Percentiles rank a stretch among this genome's conserved stretches.
Conservation (phyloP, 495 filamentous ascomycete species). For the Penicillium malachiteum region DNA sequence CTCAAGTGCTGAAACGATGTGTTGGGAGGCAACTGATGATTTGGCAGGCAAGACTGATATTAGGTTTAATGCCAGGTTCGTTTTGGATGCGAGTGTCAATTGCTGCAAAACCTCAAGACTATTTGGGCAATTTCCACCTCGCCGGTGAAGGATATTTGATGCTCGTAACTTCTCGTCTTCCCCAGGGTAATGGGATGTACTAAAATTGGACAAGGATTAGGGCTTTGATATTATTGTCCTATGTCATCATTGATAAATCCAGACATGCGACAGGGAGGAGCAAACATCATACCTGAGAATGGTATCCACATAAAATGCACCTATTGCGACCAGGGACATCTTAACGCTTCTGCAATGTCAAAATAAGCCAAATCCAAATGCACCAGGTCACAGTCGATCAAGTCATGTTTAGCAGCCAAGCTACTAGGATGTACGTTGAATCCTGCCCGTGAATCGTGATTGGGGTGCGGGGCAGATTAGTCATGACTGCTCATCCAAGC, state of each 20-base stretch:
- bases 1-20: conserved; percentile 42
- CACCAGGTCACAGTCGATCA: not conserved
- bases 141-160: conserved; percentile 53
- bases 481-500: not conserved
- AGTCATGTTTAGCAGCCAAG: not conserved
- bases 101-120: conserved; percentile 68
- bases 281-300: conserved; percentile 54
- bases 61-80: conserved; percentile 33
- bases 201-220: conserved; percentile 18
- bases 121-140: conserved; percentile 73
- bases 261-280: not conserved
- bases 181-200: conserved; percentile 62
- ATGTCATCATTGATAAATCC: too few relatives aligned
- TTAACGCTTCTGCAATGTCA: too few relatives aligned
- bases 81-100: conserved; percentile 28
- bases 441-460: not conserved
- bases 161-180: conserved; percentile 75
- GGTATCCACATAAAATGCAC: conserved; percentile 68
- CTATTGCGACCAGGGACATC: conserved; percentile 57
- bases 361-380: not conserved
- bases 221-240: too few relatives aligned
- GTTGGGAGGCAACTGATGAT: conserved; percentile 36
- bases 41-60: conserved; percentile 43
- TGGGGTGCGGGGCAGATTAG: conserved; percentile 13
- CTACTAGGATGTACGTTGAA: not conserved